phyloP scores from a whole-genome alignment of 139 green algal genomes.

The Coelastrella sp. region DNA sequence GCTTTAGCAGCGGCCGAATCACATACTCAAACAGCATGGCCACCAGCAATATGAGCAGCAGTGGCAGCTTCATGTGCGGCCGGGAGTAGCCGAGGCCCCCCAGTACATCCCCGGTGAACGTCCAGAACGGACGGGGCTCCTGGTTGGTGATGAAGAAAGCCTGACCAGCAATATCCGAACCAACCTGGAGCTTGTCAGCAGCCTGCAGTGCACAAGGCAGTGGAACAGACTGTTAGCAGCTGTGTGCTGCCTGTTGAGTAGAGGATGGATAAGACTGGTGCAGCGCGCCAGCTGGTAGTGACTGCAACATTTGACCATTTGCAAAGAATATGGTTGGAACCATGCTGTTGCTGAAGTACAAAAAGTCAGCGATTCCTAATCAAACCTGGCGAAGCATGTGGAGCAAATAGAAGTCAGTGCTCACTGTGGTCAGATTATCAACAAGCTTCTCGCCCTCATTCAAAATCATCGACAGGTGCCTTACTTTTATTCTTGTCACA shows the following conservation, averaged over 20 bases:
- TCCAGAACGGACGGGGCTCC: constrained; percentile 87
- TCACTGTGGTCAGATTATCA: too few species aligned
- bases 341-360: background rate
- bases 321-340: background rate
- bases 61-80: constrained; percentile 73
- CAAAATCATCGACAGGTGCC: too few species aligned
- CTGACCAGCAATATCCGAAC: constrained; percentile 65
- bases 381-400: too few species aligned
- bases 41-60: constrained; percentile 79
- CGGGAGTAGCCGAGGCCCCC: constrained; percentile 83
- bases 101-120: constrained; percentile 86
- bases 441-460: too few species aligned
- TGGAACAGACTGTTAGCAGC: background rate
- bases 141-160: constrained; percentile 94
- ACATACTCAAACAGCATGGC: constrained; percentile 82
- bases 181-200: constrained; percentile 58
- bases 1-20: constrained; percentile 66
- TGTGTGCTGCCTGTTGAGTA: background rate
- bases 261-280: background rate
- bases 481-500: too few species aligned
- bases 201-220: constrained; percentile 56
- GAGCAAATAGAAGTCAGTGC: too few species aligned
- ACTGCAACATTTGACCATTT: background rate
- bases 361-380: background rate
- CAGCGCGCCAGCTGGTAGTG: background rate